Base-by-base conservation (phyloP, 1,139 yeast genomes). In the Kodamaea suecica region DNA sequence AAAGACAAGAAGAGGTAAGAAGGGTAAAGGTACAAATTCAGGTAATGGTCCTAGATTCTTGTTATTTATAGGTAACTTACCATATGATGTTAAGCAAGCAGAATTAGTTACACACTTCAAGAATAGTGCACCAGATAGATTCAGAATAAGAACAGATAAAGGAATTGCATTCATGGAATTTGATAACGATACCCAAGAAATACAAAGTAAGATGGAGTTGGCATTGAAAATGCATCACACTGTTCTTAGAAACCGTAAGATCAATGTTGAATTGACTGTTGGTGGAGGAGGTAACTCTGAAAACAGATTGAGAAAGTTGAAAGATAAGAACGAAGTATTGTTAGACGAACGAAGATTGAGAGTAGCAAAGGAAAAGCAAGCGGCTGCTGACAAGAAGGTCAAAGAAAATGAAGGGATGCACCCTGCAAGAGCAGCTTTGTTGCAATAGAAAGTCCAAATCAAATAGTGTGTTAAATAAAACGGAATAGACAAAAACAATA, bases 251-350 rank as follows among this genome's bases (percentile, higher is more conserved):
- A 71, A 75, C 37, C 72, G 96, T 45, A 84, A 80, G 55, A 87
- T 92, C 52, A 92, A 92, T 53, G 97, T 92, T 23, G 98, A 92
- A 60, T 72, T 92, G 50, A 92, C 97, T 2, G 98, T 87, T 31
- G 98, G 98, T 35, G 98, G 98, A 31, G 98, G 98, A 29, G 98
- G 98, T 34, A 90, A 90, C 58, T 80, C 95, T 5, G 70, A 73
- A 37, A 70, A 66, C 26, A 70, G 98, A 48, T 54, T 77, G 39
- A 73, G 74, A 32, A 92, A 92, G 62, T 73, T 92, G 49, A 77
- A 77, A 53, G 77, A 74, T 35, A 90, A 92, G 70, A 88, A 90
- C 56, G 84, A 77, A 34, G 82, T 81, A 50, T 63, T 87, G 46
- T 70, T 71, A 28, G 79, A 70, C 27, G 94, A 87, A 48, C 70